Evolutionary conservation across 306 rosid species (phyloP), one percentile per base, ranked within the genome.

Genomic region (Fragaria iinumae): DNA sequence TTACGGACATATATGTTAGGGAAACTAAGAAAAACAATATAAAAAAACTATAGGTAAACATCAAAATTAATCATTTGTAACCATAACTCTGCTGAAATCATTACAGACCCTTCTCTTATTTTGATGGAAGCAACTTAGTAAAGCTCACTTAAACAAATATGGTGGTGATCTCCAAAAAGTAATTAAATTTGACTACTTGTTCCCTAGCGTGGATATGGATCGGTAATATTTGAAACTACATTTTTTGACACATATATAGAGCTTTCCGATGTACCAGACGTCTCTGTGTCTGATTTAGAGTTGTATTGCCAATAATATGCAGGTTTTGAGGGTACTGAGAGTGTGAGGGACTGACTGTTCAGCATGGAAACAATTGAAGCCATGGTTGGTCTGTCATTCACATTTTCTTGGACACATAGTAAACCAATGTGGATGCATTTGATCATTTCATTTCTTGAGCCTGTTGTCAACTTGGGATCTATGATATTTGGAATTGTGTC

Each of bases 381-480:
- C 52, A 55, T 59, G 0, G 67, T 72, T 23, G 76, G 76, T 21
- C 76, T 72, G 76, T 53, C 50, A 1, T 36, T 44, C 52, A 4
- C 23, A 36, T 72, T 72, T 36, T 55, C 38, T 72, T 55, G 67
- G 3, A 72, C 76, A 39, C 76, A 72, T 5, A 72, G 52, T 21
- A 72, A 72, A 56, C 76, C 76, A 55, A 72, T 38, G 50, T 72
- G 76, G 38, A 72, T 72, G 76, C 76, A 55, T 72, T 39, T 21
- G 14, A 36, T 72, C 36, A 0, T 72, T 72, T 72, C 76, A 17
- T 3, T 53, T 55, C 38, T 21, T 72, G 67, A 72, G 2, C 67
- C 44, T 5, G 67, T 38, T 25, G 52, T 38, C 23, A 72, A 56
- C 25, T 4, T 38, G 7, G 76, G 38, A 39, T 72, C 76, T 36